A percentile compares a stretch with the other conserved stretches of the same genome.
phyloP scores from a whole-genome alignment of 768 basidiomycete species.

The Phlebiopsis flavidoalba region DNA sequence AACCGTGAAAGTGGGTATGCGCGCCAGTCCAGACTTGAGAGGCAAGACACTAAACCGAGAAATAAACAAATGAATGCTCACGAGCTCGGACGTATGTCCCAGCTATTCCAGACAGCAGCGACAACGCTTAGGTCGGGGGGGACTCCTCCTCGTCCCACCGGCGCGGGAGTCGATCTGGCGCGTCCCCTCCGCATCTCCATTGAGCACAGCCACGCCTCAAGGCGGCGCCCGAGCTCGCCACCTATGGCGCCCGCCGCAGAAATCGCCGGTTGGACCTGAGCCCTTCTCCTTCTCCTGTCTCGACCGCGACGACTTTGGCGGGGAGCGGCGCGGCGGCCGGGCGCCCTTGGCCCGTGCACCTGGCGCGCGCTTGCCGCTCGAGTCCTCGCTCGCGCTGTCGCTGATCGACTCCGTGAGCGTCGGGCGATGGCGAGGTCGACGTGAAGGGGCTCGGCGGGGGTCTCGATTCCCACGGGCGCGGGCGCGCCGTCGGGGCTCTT shows the following conservation, averaged over 20 bases:
- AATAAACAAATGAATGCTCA: neutral
- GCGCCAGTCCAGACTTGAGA: neutral
- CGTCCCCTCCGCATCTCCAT: conserved; percentile 21
- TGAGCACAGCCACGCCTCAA: conserved; percentile 64
- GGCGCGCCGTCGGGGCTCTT: conserved; percentile 5
- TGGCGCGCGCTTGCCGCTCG: neutral
- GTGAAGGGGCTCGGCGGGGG: conserved; percentile 10
- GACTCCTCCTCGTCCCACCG: conserved; percentile 20
- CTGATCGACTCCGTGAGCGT: conserved; percentile 15
- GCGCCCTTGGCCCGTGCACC: neutral
- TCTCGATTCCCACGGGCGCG: neutral
- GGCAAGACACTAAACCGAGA: neutral
- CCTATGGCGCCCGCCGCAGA: conserved; percentile 71
- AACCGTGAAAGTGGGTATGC: neutral
- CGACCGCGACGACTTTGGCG: conserved; percentile 41
- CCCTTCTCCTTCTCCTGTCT: conserved; percentile 51
- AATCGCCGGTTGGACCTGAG: conserved; percentile 42
- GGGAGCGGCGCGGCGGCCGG: neutral
- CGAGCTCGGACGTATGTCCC: neutral
- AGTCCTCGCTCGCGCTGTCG: conserved; percentile 1
- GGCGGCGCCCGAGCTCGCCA: conserved; percentile 67
- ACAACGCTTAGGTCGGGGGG: neutral
- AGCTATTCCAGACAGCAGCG: neutral
- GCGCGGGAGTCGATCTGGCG: conserved; percentile 19
- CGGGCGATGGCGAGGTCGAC: conserved; percentile 10